Conservation (phyloP, 805 yeast genomes). For the Starmerella scarabaei region DNA sequence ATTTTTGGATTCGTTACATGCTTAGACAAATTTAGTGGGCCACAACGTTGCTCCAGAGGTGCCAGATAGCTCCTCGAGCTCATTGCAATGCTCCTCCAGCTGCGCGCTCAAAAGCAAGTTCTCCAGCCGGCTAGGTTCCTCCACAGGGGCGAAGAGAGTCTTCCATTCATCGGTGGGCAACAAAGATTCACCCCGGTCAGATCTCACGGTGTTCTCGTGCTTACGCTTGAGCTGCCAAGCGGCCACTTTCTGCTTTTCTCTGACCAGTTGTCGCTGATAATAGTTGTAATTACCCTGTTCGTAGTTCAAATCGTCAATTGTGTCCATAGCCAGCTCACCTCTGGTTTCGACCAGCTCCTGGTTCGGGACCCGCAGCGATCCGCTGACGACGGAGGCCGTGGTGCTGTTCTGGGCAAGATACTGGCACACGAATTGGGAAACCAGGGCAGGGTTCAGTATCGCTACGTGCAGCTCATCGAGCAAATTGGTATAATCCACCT, state of each 20-base stretch:
- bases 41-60: constrained; percentile 10
- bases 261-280: constrained; percentile 60
- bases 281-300: constrained; percentile 71
- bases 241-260: constrained; percentile 54
- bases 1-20: too few relatives aligned
- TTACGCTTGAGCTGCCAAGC: constrained; percentile 65
- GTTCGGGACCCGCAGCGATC: constrained; percentile 32
- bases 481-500: constrained; percentile 50
- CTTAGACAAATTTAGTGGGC: constrained; percentile 8
- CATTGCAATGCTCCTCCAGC: constrained; percentile 56
- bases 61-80: constrained; percentile 54
- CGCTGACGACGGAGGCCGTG: constrained; percentile 21
- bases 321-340: constrained; percentile 51
- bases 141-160: constrained; percentile 50
- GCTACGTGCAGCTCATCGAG: constrained; percentile 59
- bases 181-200: constrained; percentile 41
- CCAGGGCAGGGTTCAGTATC: constrained; percentile 56
- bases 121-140: constrained; percentile 63
- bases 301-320: constrained; percentile 62
- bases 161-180: constrained; percentile 50
- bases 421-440: constrained; percentile 38
- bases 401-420: constrained; percentile 10
- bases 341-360: constrained; percentile 32
- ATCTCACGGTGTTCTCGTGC: constrained; percentile 50
- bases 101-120: constrained; percentile 55